Conservation (phyloP, 768 basidiomycete genomes). For the Pleurotus giganteus region DNA sequence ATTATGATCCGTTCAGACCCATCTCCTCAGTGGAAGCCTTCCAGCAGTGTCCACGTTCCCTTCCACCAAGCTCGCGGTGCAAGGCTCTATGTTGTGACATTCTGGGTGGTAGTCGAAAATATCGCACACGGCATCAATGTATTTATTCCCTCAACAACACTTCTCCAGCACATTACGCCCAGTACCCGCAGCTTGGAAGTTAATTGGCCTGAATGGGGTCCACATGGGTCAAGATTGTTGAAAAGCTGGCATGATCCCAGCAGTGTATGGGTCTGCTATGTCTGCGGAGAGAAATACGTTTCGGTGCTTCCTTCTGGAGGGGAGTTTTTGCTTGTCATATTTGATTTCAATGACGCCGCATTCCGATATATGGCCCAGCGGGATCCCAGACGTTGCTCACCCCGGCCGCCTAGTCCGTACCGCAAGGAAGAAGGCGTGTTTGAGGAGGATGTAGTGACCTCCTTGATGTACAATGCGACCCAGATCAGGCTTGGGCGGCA, state of each 20-base stretch:
- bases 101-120: slow-evolving; percentile 33
- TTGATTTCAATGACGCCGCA: slow-evolving; percentile 51
- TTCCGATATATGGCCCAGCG: slow-evolving; percentile 24
- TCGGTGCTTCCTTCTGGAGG: slow-evolving; percentile 14
- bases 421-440: slow-evolving; percentile 35
- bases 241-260: slow-evolving; percentile 29
- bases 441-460: slow-evolving; percentile 36
- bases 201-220: slow-evolving; percentile 54
- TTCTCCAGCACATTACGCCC: slow-evolving; percentile 22
- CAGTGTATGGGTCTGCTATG: slow-evolving; percentile 57
- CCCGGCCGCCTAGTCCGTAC: slow-evolving; percentile 14
- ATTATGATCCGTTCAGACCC: slow-evolving; percentile 55
- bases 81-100: slow-evolving; percentile 45
- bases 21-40: slow-evolving; percentile 41
- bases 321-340: slow-evolving; percentile 31
- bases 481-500: slow-evolving; percentile 22
- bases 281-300: slow-evolving; percentile 47
- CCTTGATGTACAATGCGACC: slow-evolving; percentile 40
- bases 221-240: slow-evolving; percentile 42
- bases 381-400: slow-evolving; percentile 11
- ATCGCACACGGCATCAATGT: slow-evolving; percentile 32
- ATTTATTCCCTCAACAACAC: slow-evolving; percentile 39
- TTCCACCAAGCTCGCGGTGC: slow-evolving; percentile 42
- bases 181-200: slow-evolving; percentile 21
- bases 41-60: slow-evolving; percentile 33